phyloP scores from a whole-genome alignment of 805 yeast species.

The Cyberlindnera veronae region DNA sequence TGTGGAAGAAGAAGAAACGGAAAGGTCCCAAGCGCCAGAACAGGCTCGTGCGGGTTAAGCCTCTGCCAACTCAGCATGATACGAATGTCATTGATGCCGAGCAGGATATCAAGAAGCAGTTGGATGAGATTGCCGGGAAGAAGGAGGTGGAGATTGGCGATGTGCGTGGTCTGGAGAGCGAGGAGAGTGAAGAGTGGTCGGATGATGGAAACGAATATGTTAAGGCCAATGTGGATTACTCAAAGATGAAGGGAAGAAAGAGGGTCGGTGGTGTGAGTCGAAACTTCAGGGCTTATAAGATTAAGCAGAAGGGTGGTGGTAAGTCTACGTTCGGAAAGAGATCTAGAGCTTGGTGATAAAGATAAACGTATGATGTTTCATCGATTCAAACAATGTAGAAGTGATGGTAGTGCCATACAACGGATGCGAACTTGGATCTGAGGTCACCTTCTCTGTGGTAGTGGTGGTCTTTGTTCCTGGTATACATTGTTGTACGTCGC shows the following conservation, averaged over 20 bases:
- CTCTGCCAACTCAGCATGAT: constrained; percentile 28
- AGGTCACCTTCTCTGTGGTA: constrained; percentile 9
- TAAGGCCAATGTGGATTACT: constrained; percentile 20
- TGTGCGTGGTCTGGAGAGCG: constrained; percentile 21
- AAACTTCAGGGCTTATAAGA: constrained; percentile 51
- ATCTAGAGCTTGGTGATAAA: constrained; percentile 22
- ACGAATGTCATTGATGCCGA: constrained; percentile 30
- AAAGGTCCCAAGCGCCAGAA: constrained; percentile 31
- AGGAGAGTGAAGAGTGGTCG: constrained; percentile 22
- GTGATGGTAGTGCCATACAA: no score
- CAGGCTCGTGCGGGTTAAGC: constrained; percentile 26
- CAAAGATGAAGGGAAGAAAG: constrained; percentile 37
- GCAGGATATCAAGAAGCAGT: constrained; percentile 24
- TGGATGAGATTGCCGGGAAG: constrained; percentile 13
- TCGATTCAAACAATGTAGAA: no score
- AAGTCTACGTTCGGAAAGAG: constrained; percentile 37
- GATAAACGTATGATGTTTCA: no score
- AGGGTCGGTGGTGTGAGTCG: constrained; percentile 15
- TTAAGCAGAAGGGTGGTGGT: constrained; percentile 31
- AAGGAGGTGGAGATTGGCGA: constrained; percentile 4
- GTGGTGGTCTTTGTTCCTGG: constrained; percentile 7
- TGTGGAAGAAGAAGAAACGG: constrained; percentile 29
- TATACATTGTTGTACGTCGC: constrained; percentile 11
- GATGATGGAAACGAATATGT: constrained; percentile 21
- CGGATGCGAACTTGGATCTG: no score